Base-by-base conservation (phyloP, 331 rosid genomes). In the Telfairia occidentalis region DNA sequence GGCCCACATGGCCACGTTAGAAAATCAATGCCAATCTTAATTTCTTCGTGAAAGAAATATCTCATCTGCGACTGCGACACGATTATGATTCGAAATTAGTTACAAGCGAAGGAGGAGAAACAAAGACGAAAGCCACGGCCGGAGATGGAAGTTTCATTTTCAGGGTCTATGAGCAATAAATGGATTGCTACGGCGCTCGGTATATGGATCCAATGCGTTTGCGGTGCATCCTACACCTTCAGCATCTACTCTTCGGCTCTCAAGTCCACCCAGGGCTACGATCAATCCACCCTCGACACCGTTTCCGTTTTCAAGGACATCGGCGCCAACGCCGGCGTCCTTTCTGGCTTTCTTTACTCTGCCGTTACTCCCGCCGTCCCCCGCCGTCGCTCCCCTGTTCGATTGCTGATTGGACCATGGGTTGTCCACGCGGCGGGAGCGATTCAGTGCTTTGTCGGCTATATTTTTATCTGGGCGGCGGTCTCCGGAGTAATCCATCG, bases 301-400 rank as follows among this genome's bases (percentile, higher is more conserved):
- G 96, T 95, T 18, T 91, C 97, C 28, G 96, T 95, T 72, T 95
- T 91, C 93, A 92, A 95, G 23, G 98, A 94, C 82, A 83, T 95
- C 64, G 99, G 97, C 1, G 97, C 89, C 42, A 95, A 88, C 86
- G 89, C 86, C 40, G 99, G 99, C 40, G 45, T 90, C 59, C 83
- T 95, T 67, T 82, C 99, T 23, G 97, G 99, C 19, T 48, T 95
- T 50, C 92, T 95, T 34, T 95, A 87, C 84, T 83, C 96, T 72
- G 90, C 90, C 74, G 90, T 86, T 32, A 71, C 87, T 0, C 82
- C 86, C 18, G 2, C 26, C 38, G 0, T 9, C 24, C 76, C 37
- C 32, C 75, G 83, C 0, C 5, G 45, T 2, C 24, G 63, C 5
- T 61, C 63, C 7, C 15, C 10, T 9, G 35, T 73, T 0, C 11